Evolutionary conservation across 2,329 filamentous ascomycete genomes (phyloP).

Genomic region (Pezicula carpinea): DNA sequence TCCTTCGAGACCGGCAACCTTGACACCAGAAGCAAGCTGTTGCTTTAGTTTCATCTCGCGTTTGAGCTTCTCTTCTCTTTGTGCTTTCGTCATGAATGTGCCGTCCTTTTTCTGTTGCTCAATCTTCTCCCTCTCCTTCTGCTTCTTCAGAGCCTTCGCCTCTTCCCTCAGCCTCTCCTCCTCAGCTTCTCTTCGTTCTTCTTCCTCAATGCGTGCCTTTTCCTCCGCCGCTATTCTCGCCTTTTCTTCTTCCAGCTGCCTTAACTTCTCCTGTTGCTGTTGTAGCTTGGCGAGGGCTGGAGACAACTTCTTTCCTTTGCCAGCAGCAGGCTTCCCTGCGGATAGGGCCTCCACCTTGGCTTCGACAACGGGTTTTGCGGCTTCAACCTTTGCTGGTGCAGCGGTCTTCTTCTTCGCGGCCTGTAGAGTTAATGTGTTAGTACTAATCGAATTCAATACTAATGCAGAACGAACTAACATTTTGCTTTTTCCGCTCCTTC

Average conservation of each 20-base stretch:
- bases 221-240: slow-evolving; percentile 57
- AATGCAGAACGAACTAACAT: slow-evolving; percentile 50
- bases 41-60: slow-evolving; percentile 79
- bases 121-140: slow-evolving; percentile 80
- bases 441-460: neutral
- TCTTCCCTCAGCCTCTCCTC: slow-evolving; percentile 68
- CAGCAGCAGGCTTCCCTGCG: slow-evolving; percentile 37
- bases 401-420: slow-evolving; percentile 79
- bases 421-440: slow-evolving; percentile 34
- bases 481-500: slow-evolving; percentile 97
- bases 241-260: slow-evolving; percentile 59
- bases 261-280: slow-evolving; percentile 78
- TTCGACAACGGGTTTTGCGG: slow-evolving; percentile 45
- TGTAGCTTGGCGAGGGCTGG: slow-evolving; percentile 68
- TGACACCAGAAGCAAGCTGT: slow-evolving; percentile 74
- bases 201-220: slow-evolving; percentile 59
- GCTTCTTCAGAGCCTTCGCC: slow-evolving; percentile 72
- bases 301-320: slow-evolving; percentile 88
- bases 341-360: slow-evolving; percentile 43
- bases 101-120: slow-evolving; percentile 86
- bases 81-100: slow-evolving; percentile 80
- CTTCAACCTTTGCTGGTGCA: slow-evolving; percentile 51
- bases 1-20: slow-evolving; percentile 57
- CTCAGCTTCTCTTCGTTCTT: slow-evolving; percentile 60
- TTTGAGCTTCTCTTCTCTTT: slow-evolving; percentile 75